Percentiles rank a stretch among this genome's conserved stretches.
Conservation (phyloP, 257 asterid genomes). For the Nicotiana paniculata region DNA sequence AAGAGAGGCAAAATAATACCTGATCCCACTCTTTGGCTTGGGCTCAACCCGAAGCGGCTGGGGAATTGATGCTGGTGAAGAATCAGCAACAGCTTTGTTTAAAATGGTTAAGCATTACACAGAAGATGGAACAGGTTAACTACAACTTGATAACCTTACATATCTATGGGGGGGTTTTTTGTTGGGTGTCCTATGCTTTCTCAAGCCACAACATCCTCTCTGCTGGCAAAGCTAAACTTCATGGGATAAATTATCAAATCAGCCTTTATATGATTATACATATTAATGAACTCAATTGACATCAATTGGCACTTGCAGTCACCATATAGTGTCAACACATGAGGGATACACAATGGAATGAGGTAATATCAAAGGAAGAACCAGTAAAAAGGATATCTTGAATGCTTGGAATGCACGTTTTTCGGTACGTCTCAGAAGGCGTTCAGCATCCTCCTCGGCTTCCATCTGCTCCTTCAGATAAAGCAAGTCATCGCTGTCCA, state of each 20-base stretch:
- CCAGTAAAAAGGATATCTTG: conserved; percentile 69
- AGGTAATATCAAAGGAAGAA: background rate
- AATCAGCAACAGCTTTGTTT: conserved; percentile 84
- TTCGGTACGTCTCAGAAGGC: conserved; percentile 87
- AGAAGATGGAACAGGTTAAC: background rate
- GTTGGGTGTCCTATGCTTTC: background rate
- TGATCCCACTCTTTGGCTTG: conserved; percentile 90
- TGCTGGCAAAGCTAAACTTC: background rate
- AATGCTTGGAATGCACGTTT: conserved; percentile 95
- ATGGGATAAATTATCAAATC: background rate
- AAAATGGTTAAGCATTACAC: conserved; percentile 39
- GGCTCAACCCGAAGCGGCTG: conserved; percentile 95
- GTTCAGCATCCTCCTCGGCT: conserved; percentile 97
- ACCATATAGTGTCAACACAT: background rate
- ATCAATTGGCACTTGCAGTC: background rate
- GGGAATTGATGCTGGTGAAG: conserved; percentile 69
- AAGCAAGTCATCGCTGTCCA: conserved; percentile 97
- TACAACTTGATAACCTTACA: background rate
- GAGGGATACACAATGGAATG: background rate
- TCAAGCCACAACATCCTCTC: background rate
- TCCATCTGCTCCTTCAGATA: conserved; percentile 99
- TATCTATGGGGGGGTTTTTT: background rate
- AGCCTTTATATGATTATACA: background rate
- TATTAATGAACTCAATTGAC: background rate
- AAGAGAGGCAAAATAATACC: conserved; percentile 28